These are phyloP conservation scores for Fraxinus sp. DNA, from an alignment of 305 asterid species.

Conservation along the genomic window DNA sequence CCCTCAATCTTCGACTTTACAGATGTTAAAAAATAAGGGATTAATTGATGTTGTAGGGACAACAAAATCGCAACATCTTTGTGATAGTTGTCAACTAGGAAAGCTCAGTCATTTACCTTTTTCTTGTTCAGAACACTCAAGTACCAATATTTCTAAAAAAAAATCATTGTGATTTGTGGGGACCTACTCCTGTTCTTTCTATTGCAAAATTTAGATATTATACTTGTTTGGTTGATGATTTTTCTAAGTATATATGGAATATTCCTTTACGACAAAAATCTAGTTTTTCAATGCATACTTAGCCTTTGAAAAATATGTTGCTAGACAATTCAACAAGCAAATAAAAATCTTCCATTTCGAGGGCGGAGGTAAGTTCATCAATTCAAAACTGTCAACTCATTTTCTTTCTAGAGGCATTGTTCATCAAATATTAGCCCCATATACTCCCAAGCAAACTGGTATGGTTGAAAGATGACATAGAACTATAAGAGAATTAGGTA, in stretches of 20 bases:
- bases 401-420: background rate
- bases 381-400: background rate
- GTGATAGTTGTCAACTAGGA: background rate
- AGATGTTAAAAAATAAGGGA: background rate
- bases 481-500: background rate
- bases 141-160: background rate
- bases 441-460: background rate
- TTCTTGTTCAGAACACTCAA: background rate
- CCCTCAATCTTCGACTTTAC: background rate
- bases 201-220: background rate
- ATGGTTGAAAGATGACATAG: background rate
- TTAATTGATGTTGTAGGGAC: background rate
- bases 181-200: background rate
- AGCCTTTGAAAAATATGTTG: background rate
- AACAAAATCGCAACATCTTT: background rate
- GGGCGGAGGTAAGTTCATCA: conserved; percentile 1
- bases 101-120: background rate
- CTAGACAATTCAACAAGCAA: background rate
- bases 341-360: conserved; percentile 1
- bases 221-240: conserved; percentile 6
- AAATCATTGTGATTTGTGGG: conserved; percentile 15
- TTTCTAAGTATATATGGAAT: background rate
- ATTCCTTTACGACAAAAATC: background rate
- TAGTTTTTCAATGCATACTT: background rate
- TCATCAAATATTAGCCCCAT: background rate